phyloP scores from a whole-genome alignment of 2,329 filamentous ascomycete species.

The Ophiosphaerella narmari region DNA sequence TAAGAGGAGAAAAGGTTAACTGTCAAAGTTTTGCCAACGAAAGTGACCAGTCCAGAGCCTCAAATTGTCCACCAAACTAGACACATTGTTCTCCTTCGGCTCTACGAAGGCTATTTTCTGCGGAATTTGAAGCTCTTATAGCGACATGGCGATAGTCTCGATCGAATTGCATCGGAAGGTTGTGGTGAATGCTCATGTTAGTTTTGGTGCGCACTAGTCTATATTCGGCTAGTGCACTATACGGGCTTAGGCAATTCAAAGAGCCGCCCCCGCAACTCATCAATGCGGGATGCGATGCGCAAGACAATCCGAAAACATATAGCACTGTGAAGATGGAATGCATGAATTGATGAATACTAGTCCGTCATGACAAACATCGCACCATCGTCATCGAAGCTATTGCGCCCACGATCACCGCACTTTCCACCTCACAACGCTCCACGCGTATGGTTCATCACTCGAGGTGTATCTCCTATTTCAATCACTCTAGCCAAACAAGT shows the following conservation, averaged over 20 bases:
- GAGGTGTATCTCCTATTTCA: slow-evolving; percentile 81
- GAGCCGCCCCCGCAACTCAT: slow-evolving; percentile 17
- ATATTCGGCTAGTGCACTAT: slow-evolving; percentile 8
- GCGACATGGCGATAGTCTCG: slow-evolving; percentile 5
- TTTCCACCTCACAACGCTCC: slow-evolving; percentile 69
- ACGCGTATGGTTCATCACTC: slow-evolving; percentile 91
- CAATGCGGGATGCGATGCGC: slow-evolving; percentile 1
- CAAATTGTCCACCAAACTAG: too few relatives aligned
- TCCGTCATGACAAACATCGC: slow-evolving; percentile 17
- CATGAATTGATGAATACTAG: neutral
- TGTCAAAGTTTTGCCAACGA: too few relatives aligned
- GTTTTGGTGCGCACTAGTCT: slow-evolving; percentile 22
- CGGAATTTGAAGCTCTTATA: neutral
- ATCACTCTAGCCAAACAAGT: slow-evolving; percentile 81
- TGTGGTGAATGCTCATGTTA: slow-evolving; percentile 12
- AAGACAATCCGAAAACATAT: neutral
- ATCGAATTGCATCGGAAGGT: slow-evolving; percentile 6
- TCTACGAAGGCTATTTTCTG: too few relatives aligned
- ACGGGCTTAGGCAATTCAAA: slow-evolving; percentile 15
- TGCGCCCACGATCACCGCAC: slow-evolving; percentile 50
- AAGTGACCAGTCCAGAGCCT: too few relatives aligned
- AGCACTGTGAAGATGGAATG: neutral
- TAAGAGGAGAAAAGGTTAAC: too few relatives aligned
- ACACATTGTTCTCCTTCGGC: too few relatives aligned
- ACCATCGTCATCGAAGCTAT: slow-evolving; percentile 32